Percentiles rank a stretch among this genome's conserved stretches.
phyloP scores from a whole-genome alignment of 2,329 filamentous ascomycete species.

The Xylariaceae sp. region DNA sequence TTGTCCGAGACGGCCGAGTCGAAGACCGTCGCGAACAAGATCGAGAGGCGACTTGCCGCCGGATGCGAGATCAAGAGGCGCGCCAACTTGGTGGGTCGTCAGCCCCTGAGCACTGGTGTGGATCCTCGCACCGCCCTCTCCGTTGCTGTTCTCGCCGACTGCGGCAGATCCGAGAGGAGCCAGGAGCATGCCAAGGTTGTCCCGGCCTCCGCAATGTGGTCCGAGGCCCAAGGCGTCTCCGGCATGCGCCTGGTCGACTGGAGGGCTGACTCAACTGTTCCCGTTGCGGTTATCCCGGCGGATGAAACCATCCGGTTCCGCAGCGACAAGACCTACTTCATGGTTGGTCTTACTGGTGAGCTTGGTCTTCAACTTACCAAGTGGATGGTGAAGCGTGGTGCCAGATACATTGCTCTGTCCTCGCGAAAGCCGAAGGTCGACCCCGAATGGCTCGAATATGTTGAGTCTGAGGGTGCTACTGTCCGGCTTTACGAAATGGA shows the following conservation, averaged over 20 bases:
- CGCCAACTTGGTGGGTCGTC: neutral
- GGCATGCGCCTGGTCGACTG: conserved; percentile 4
- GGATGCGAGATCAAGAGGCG: conserved; percentile 1
- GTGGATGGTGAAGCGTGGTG: conserved; percentile 10
- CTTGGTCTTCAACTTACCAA: conserved; percentile 7
- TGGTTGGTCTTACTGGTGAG: conserved; percentile 8
- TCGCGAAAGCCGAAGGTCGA: conserved; percentile 9
- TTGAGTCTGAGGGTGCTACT: conserved; percentile 3
- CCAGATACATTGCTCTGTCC: conserved; percentile 6
- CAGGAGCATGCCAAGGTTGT: neutral
- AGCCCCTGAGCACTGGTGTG: neutral
- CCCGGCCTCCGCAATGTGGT: conserved; percentile 1
- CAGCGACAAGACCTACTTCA: conserved; percentile 6
- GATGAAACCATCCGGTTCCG: conserved; percentile 3
- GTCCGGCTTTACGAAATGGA: conserved; percentile 2
- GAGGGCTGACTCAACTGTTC: conserved; percentile 2
- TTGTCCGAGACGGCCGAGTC: neutral
- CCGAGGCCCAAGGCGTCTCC: neutral
- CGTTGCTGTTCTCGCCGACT: neutral
- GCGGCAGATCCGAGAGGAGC: neutral
- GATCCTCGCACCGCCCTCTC: conserved; percentile 1
- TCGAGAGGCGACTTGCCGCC: neutral
- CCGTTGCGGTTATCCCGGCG: conserved; percentile 1
- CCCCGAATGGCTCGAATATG: conserved; percentile 1
- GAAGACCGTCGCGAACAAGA: neutral